These are phyloP conservation scores for Gamarada debralockiae DNA, from an alignment of 495 filamentous ascomycete genomes.

Conservation along the genomic window DNA sequence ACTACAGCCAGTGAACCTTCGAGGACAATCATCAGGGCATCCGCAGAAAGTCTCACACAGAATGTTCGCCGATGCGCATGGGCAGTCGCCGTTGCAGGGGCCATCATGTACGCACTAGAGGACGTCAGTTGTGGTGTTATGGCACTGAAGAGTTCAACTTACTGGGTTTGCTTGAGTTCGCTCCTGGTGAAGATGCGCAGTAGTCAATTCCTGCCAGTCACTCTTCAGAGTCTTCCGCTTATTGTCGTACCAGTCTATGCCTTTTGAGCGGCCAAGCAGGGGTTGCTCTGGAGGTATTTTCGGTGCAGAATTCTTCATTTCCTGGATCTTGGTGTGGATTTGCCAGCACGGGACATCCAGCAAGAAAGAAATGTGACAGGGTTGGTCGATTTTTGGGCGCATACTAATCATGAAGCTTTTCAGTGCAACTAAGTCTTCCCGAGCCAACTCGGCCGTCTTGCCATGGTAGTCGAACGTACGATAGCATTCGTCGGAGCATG, in stretches of 20 bases:
- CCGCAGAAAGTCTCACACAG: constrained; percentile 66
- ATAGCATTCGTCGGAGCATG: constrained; percentile 19
- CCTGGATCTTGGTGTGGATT: constrained; percentile 39
- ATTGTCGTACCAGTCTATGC: constrained; percentile 24
- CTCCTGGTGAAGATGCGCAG: constrained; percentile 20
- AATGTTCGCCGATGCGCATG: constrained; percentile 47
- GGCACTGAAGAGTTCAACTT: neutral
- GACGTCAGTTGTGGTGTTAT: neutral
- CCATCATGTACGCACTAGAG: constrained; percentile 19
- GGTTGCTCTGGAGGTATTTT: neutral
- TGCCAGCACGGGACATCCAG: constrained; percentile 46
- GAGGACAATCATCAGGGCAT: constrained; percentile 54
- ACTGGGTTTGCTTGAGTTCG: constrained; percentile 24
- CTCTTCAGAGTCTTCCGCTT: constrained; percentile 16
- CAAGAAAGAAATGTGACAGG: constrained; percentile 27
- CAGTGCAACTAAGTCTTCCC: constrained; percentile 1
- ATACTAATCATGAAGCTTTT: constrained; percentile 12
- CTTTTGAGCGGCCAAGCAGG: constrained; percentile 1
- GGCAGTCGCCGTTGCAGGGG: constrained; percentile 35
- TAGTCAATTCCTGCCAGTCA: constrained; percentile 21
- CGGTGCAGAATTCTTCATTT: neutral
- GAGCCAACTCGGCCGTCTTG: neutral
- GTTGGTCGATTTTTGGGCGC: constrained; percentile 1
- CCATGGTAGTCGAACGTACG: neutral
- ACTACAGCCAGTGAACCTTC: constrained; percentile 63